A percentile compares a stretch with the other conserved stretches of the same genome.
Conservation (phyloP, 345 rosid genomes). For the Erysimum cheiranthoides region DNA sequence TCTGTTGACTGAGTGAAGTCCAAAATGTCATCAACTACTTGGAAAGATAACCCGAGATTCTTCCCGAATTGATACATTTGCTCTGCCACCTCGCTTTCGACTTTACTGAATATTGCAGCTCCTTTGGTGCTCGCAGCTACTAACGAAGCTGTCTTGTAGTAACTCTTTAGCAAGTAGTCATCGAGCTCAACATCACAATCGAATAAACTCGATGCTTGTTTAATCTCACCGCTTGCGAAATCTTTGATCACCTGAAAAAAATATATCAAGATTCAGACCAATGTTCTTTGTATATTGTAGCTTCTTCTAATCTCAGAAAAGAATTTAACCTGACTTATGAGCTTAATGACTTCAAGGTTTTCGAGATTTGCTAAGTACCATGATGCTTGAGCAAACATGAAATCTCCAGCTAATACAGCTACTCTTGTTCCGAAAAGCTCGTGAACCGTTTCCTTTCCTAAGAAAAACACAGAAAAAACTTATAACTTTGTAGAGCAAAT, state of each 20-base stretch:
- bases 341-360: constrained; percentile 91
- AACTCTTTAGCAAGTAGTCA: constrained; percentile 89
- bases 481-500: background rate
- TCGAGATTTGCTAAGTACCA: constrained; percentile 98
- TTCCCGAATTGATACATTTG: constrained; percentile 82
- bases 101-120: constrained; percentile 87
- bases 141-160: constrained; percentile 92
- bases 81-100: constrained; percentile 54
- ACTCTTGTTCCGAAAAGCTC: constrained; percentile 86
- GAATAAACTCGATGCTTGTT: constrained; percentile 94
- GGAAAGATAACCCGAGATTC: constrained; percentile 94
- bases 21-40: constrained; percentile 88
- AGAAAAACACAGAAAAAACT: constrained; percentile 12
- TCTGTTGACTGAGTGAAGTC: constrained; percentile 93
- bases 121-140: constrained; percentile 95
- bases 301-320: constrained; percentile 4
- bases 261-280: constrained; percentile 27
- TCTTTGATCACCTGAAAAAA: constrained; percentile 87
- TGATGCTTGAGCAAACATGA: constrained; percentile 98
- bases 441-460: constrained; percentile 91
- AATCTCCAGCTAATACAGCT: constrained; percentile 91
- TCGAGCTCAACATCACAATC: constrained; percentile 80
- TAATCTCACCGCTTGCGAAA: constrained; percentile 98
- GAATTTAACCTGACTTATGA: constrained; percentile 81
- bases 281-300: background rate